Conservation (phyloP, 1,139 yeast species). For the Nakaseomyces sp. region DNA sequence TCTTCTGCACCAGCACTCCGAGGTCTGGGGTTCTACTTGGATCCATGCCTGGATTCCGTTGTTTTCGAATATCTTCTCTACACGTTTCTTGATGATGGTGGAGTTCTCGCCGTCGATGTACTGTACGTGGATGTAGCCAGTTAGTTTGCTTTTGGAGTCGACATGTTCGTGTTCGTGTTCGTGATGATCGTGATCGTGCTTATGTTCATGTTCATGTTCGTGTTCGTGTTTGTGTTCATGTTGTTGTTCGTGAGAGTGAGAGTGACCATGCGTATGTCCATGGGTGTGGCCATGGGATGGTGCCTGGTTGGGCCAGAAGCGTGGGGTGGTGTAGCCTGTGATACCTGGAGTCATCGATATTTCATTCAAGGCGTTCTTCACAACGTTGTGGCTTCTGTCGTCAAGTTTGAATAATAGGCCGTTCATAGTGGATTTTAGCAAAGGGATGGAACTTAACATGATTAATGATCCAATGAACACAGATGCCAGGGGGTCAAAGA, state of each 20-base stretch:
- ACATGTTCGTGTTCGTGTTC: slow-evolving; percentile 14
- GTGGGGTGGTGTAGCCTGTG: slow-evolving; percentile 74
- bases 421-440: slow-evolving; percentile 71
- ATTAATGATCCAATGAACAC: slow-evolving; percentile 76
- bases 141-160: slow-evolving; percentile 26
- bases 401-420: slow-evolving; percentile 58
- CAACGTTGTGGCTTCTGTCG: slow-evolving; percentile 46
- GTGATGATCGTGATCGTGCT: slow-evolving; percentile 14
- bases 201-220: slow-evolving; percentile 13
- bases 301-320: slow-evolving; percentile 71
- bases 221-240: slow-evolving; percentile 21
- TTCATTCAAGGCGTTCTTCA: slow-evolving; percentile 59
- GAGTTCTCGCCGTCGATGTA: slow-evolving; percentile 60
- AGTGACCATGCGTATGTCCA: slow-evolving; percentile 8
- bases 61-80: slow-evolving; percentile 40
- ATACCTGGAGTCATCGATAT: slow-evolving; percentile 69
- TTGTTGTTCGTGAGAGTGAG: slow-evolving; percentile 27
- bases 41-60: slow-evolving; percentile 44
- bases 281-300: slow-evolving; percentile 9
- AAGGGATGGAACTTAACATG: slow-evolving; percentile 72
- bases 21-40: slow-evolving; percentile 52
- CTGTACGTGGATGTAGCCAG: slow-evolving; percentile 63
- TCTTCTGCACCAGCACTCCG: slow-evolving; percentile 51
- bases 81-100: slow-evolving; percentile 50
- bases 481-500: slow-evolving; percentile 88